Percentiles rank a stretch among this genome's conserved stretches.
Conservation (phyloP, 1,284 basidiomycete species). For the Naganishia sp. region DNA sequence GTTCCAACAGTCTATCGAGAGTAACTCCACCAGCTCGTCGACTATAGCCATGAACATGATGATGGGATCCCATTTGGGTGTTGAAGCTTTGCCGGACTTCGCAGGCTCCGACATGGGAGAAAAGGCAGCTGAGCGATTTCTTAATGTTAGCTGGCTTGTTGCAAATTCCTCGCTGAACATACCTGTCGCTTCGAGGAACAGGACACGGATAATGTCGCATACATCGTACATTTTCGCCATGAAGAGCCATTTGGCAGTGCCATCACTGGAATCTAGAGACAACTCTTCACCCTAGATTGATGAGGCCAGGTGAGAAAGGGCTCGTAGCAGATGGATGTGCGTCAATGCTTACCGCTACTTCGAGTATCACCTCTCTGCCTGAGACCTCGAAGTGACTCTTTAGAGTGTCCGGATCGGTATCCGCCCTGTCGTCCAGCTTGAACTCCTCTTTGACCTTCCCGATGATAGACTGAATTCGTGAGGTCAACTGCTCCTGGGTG, state of each 20-base stretch:
- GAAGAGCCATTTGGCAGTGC: slow-evolving; percentile 5
- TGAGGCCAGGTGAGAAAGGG: background rate
- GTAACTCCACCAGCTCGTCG: slow-evolving; percentile 22
- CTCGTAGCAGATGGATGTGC: background rate
- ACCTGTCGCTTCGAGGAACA: slow-evolving; percentile 10
- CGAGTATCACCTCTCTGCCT: slow-evolving; percentile 15
- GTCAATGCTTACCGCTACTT: background rate
- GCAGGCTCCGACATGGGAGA: background rate
- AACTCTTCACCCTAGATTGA: slow-evolving; percentile 4
- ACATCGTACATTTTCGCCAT: slow-evolving; percentile 16
- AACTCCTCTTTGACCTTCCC: background rate
- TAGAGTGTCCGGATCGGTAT: background rate
- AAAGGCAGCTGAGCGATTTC: background rate
- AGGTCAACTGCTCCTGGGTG: slow-evolving; percentile 2
- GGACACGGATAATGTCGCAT: slow-evolving; percentile 22
- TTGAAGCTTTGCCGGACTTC: background rate
- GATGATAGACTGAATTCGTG: slow-evolving; percentile 1
- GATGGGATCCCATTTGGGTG: slow-evolving; percentile 23
- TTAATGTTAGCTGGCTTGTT: background rate
- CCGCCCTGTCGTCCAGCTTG: background rate
- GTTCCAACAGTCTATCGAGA: slow-evolving; percentile 25
- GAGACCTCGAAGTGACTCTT: slow-evolving; percentile 14
- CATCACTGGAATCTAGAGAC: background rate
- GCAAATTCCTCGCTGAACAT: background rate
- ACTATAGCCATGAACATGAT: slow-evolving; percentile 25